Evolutionary conservation across 2,329 filamentous ascomycete species (phyloP), one percentile per base, ranked within the genome.

Genomic region (Aspergillus tamarii): DNA sequence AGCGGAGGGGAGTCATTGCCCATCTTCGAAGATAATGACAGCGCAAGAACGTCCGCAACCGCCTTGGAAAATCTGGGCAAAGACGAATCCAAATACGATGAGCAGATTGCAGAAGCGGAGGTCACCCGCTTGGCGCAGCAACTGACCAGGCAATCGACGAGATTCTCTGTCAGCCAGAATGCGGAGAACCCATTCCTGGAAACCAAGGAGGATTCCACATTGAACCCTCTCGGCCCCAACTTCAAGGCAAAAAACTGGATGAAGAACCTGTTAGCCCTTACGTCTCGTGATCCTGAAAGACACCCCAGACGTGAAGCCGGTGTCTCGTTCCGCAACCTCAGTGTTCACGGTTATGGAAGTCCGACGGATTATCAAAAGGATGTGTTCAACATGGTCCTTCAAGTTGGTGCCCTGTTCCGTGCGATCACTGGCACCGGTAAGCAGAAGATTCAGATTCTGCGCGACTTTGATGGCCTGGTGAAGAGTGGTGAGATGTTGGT

Each of bases 301-400:
- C 87, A 87, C 74, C 78, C 76, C 1, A 68, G 72, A 48, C 85
- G 89, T 70, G 86, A 85, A 16, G 84, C 87, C 0, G 89, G 90
- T 54, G 82, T 92, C 52, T 83, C 84, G 57, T 92, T 89, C 79
- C 85, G 87, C 75, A 84, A 91, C 72, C 80, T 92, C 61, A 91
- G 86, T 64, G 88, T 91, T 6, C 87, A 88, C 72, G 89, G 89
- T 46, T 91, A 84, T 69, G 89, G 89, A 52, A 85, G 84, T 46
- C 82, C 86, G 0, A 91, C 89, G 1, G 89, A 92, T 74, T 92
- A 89, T 76, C 90, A 92, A 57, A 77, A 78, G 69, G 74, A 79
- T 73, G 70, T 79, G 28, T 74, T 74, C 64, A 80, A 79, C 63
- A 73, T 74, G 16, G 63, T 77, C n/a, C 64, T 80, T 34, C 70